Evolutionary conservation across 345 rosid genomes (phyloP).

Genomic region (Fremontodendron californicum): DNA sequence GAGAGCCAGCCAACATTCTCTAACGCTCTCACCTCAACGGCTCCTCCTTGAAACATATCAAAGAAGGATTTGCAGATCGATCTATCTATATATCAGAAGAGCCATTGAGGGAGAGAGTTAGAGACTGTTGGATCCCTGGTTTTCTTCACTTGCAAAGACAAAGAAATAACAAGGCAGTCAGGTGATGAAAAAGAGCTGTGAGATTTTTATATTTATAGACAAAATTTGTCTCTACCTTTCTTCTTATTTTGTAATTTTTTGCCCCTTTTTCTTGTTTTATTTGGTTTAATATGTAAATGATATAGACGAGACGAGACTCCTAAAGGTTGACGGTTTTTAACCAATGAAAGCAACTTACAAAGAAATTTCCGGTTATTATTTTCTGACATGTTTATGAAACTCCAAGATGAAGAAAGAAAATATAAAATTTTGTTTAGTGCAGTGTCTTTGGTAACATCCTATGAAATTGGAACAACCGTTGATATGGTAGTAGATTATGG

Average conservation of each 20-base stretch:
- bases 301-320: background rate
- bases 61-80: constrained; percentile 7
- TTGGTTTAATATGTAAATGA: too few relatives aligned
- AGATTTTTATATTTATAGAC: background rate
- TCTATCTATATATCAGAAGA: background rate
- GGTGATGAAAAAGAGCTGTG: background rate
- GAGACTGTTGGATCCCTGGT: constrained; percentile 20
- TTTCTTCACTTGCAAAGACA: background rate
- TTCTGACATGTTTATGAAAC: background rate
- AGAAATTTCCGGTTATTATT: background rate
- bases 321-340: background rate
- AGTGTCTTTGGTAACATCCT: constrained; percentile 10
- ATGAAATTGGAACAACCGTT: constrained; percentile 1
- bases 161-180: background rate
- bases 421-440: background rate
- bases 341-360: background rate
- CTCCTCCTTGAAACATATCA: background rate
- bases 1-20: constrained; percentile 20
- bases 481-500: background rate
- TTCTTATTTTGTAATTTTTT: too few relatives aligned
- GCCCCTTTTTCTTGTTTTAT: background rate
- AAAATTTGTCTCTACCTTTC: background rate
- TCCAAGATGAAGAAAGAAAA: background rate
- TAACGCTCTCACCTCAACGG: constrained; percentile 21
- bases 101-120: constrained; percentile 52